Base-by-base conservation (phyloP, 1,139 yeast species). In the Geotrichum phurueaensis region DNA sequence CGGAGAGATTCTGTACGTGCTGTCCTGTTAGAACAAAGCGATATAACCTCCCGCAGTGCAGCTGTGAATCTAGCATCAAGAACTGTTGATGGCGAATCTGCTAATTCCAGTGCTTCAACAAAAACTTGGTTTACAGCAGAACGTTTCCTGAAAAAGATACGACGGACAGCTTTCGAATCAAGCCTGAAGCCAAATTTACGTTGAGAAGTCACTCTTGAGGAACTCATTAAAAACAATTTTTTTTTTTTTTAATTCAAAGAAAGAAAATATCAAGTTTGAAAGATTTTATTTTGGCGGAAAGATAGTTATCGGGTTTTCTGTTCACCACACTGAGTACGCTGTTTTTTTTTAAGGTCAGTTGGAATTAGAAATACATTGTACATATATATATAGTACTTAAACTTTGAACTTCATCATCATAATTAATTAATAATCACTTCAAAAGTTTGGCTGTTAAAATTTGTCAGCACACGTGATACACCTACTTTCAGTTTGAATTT, bases 81-180 rank as follows among this genome's bases (percentile, higher is more conserved):
- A 6, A 43, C 57, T 13, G 39, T 33, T 2, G 51, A n/a, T 13
- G 52, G 29, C 3, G 18, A 18, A 18, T 15, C 13, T 15, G 51
- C 22, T 18, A 51, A 29, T 7, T 51, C 55, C n/a, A 51, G 31
- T n/a, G 52, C 33, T 10, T 59, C 58, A 27, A 54, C 58, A 47
- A 59, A 59, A 20, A 50, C 57, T 13, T 59, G 61, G 48, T 52
- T 53, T n/a, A 48, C 61, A 15, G 39, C 27, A 22, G 20, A 45
- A 5, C 22, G 45, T 18, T 43, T 54, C 7, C 43, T 51, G 33
- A 59, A 55, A 20, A 39, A 53, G 25, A 59, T 54, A 20, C 51
- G 51, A 4, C 61, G 33, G 1, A 55, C 20, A 6, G 29, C 4
- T 22, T 25, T 47, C 3, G 45, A 13, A 27, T 59, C 61, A 10